A percentile compares a stretch with the other conserved stretches of the same genome.
These are phyloP conservation scores for Stachybotrys echinatus DNA, from an alignment of 2,329 filamentous ascomycete genomes.

Conservation along the genomic window DNA sequence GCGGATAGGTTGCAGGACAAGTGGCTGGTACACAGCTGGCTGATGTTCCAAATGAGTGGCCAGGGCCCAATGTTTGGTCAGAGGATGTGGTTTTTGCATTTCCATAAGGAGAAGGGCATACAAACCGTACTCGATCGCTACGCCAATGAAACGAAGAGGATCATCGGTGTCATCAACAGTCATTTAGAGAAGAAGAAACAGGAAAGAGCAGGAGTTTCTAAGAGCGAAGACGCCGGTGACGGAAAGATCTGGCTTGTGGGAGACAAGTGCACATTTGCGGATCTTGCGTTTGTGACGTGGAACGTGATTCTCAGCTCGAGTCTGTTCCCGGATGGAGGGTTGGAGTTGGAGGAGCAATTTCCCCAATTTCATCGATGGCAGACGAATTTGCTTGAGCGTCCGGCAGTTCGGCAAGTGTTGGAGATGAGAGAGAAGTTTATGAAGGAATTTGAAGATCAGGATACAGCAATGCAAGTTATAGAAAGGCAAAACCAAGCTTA, in stretches of 20 bases:
- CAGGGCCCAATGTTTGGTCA: constrained; percentile 42
- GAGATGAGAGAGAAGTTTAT: neutral
- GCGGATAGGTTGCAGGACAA: neutral
- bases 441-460: constrained; percentile 2
- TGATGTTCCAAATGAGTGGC: constrained; percentile 21
- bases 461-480: neutral
- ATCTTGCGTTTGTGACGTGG: constrained; percentile 29
- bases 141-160: constrained; percentile 37
- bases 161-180: constrained; percentile 38
- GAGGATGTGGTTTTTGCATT: constrained; percentile 26
- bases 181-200: constrained; percentile 22
- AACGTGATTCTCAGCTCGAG: neutral
- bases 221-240: neutral
- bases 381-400: neutral
- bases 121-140: constrained; percentile 40
- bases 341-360: neutral
- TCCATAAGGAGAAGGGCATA: constrained; percentile 33
- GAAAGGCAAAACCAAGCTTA: neutral
- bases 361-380: neutral
- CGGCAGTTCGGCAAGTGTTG: neutral
- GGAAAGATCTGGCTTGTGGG: constrained; percentile 30
- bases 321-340: neutral
- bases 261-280: constrained; percentile 34
- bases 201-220: no score
- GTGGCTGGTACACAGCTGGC: neutral